phyloP scores from a whole-genome alignment of 2,329 filamentous ascomycete genomes.

The Paracoccidioides brasiliensis region DNA sequence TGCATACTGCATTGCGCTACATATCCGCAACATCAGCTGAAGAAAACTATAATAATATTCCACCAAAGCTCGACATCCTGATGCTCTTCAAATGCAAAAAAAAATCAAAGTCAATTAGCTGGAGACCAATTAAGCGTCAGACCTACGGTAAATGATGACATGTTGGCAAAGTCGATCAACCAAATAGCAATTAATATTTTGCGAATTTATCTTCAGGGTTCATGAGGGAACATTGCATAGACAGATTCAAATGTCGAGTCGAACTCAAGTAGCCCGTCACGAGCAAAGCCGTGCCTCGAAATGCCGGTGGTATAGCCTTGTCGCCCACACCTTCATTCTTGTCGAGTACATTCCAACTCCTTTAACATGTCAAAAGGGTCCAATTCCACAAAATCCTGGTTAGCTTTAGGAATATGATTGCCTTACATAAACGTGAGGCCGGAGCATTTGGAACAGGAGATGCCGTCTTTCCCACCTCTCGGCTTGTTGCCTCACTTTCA shows the following conservation, averaged over 20 bases:
- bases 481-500: conserved; percentile 3
- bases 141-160: not conserved
- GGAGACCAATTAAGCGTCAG: not conserved
- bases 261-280: not conserved
- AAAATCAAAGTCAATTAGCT: not conserved
- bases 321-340: not conserved
- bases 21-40: too few species aligned
- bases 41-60: too few species aligned
- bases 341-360: not conserved
- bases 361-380: not conserved
- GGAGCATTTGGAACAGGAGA: not conserved
- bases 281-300: not conserved
- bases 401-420: not conserved
- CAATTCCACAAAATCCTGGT: not conserved
- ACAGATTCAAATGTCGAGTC: not conserved
- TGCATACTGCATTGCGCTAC: too few species aligned
- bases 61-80: too few species aligned
- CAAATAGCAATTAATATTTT: not conserved
- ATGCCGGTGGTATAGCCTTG: not conserved
- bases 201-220: not conserved
- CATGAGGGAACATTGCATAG: not conserved
- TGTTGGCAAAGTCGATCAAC: not conserved
- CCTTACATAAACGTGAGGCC: not conserved
- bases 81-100: too few species aligned
- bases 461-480: not conserved